These are phyloP conservation scores for Schizothecium vesticola DNA, from an alignment of 495 filamentous ascomycete genomes.

Conservation along the genomic window DNA sequence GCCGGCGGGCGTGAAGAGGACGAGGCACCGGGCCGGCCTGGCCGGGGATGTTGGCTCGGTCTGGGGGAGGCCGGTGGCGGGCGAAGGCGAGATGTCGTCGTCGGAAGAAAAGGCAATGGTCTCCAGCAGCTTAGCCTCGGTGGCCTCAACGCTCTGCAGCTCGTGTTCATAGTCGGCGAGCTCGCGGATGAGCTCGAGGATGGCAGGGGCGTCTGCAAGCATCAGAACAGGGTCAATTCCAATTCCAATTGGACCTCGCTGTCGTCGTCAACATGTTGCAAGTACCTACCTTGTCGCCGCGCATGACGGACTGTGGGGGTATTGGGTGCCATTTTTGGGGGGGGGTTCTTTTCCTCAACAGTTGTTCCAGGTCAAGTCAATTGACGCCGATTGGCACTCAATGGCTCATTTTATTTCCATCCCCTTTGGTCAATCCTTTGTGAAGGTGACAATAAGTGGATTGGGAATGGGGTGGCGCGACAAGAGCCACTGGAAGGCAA, in stretches of 20 bases:
- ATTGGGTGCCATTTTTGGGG: slow-evolving; percentile 15
- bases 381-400: background rate
- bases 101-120: slow-evolving; percentile 72
- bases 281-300: slow-evolving; percentile 24
- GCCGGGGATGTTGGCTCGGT: slow-evolving; percentile 39
- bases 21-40: slow-evolving; percentile 42
- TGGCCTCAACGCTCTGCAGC: slow-evolving; percentile 71
- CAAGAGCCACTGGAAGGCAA: background rate
- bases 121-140: slow-evolving; percentile 59
- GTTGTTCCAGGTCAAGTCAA: background rate
- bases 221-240: background rate
- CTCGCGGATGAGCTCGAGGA: slow-evolving; percentile 79
- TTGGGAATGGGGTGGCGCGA: background rate
- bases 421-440: background rate
- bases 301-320: slow-evolving; percentile 28
- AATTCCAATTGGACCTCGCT: background rate
- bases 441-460: background rate
- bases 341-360: background rate
- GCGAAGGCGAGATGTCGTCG: slow-evolving; percentile 32
- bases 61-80: slow-evolving; percentile 28
- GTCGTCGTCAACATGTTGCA: background rate
- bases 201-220: slow-evolving; percentile 68
- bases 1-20: slow-evolving; percentile 38
- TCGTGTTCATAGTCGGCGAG: slow-evolving; percentile 83
- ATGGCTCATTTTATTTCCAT: background rate